phyloP scores from a whole-genome alignment of 805 yeast species.

The Torulaspora franciscae region DNA sequence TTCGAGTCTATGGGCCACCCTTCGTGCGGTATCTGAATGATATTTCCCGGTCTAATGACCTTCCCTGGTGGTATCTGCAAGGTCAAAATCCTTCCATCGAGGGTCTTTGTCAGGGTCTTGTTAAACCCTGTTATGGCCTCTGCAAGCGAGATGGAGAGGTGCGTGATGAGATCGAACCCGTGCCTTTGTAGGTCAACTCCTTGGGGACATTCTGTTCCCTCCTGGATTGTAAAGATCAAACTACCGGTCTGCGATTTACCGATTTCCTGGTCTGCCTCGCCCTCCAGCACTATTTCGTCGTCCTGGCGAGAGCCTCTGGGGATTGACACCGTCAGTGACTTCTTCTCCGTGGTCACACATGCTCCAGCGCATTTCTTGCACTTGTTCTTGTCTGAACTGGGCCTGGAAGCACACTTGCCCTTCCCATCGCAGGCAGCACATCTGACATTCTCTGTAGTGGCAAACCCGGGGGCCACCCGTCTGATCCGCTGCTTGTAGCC shows the following conservation, averaged over 20 bases:
- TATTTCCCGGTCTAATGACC: slow-evolving; percentile 74
- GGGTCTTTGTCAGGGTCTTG: slow-evolving; percentile 57
- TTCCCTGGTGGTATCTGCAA: slow-evolving; percentile 69
- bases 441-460: slow-evolving; percentile 53
- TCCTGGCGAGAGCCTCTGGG: slow-evolving; percentile 63
- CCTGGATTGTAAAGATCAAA: slow-evolving; percentile 57
- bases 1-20: slow-evolving; percentile 69
- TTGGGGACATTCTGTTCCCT: slow-evolving; percentile 40
- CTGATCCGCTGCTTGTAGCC: slow-evolving; percentile 59
- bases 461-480: slow-evolving; percentile 70
- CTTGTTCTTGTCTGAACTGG: slow-evolving; percentile 47
- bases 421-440: slow-evolving; percentile 70
- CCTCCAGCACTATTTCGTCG: slow-evolving; percentile 55
- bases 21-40: slow-evolving; percentile 57
- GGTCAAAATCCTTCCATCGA: slow-evolving; percentile 72
- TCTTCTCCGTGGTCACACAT: slow-evolving; percentile 56
- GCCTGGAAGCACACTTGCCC: slow-evolving; percentile 45
- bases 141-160: slow-evolving; percentile 56
- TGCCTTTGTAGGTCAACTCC: slow-evolving; percentile 46
- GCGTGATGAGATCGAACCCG: slow-evolving; percentile 60
- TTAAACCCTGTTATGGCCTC: slow-evolving; percentile 86
- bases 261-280: slow-evolving; percentile 73
- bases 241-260: slow-evolving; percentile 69
- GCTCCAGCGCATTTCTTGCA: slow-evolving; percentile 75
- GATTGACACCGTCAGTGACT: slow-evolving; percentile 70